Evolutionary conservation across 164 flowering plant genomes (phyloP).

Genomic region (Vitis rupestris): DNA sequence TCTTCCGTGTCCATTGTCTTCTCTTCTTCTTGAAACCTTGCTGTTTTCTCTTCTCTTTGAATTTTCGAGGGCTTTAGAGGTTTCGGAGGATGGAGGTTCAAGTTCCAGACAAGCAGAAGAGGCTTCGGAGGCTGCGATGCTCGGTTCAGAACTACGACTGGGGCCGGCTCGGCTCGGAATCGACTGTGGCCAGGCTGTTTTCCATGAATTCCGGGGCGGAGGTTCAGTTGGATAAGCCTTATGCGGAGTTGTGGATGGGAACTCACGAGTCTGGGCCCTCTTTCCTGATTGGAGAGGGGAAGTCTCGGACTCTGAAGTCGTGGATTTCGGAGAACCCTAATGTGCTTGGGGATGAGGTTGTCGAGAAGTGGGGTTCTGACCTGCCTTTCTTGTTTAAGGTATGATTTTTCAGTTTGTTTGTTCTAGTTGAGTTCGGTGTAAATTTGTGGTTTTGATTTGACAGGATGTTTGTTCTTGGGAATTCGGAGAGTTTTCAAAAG

Average conservation of each 20-base stretch:
- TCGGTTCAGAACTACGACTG: conserved; percentile 76
- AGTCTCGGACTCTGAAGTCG: conserved; percentile 41
- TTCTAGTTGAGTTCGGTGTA: too few species aligned
- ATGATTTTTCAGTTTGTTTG: not conserved
- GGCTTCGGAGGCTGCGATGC: conserved; percentile 45
- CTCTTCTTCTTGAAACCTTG: not conserved
- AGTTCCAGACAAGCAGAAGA: not conserved
- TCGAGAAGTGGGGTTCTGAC: conserved; percentile 67
- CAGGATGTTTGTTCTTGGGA: too few species aligned
- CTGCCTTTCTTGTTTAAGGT: conserved; percentile 96
- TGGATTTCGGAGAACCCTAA: conserved; percentile 64
- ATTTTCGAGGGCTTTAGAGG: too few species aligned
- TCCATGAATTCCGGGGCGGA: conserved; percentile 43
- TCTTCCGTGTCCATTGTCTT: not conserved
- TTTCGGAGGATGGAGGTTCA: too few species aligned
- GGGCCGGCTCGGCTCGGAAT: conserved; percentile 59
- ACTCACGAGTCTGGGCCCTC: conserved; percentile 47
- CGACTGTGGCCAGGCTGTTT: conserved; percentile 52
- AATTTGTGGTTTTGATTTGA: too few species aligned
- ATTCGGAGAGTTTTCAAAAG: too few species aligned
- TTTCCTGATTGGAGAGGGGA: conserved; percentile 12
- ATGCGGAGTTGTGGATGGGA: conserved; percentile 56
- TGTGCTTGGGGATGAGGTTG: conserved; percentile 67
- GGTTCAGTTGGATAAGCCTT: conserved; percentile 27
- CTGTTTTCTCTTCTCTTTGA: not conserved